Base-by-base conservation (phyloP, 1,139 yeast species). In the Geotrichum cucujoidarum region DNA sequence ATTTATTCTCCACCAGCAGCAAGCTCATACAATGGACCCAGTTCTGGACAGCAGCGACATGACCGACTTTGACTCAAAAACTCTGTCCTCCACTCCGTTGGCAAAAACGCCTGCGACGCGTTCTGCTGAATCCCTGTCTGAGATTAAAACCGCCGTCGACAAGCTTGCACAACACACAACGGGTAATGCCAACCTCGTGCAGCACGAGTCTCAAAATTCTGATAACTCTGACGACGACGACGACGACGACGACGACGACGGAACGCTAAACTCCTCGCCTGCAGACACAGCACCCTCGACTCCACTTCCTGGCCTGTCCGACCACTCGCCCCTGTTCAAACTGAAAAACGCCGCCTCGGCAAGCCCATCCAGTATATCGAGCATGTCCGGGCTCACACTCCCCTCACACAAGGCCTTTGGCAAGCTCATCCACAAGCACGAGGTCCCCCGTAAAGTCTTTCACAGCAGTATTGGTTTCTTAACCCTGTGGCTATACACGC, bases 381-480 rank as follows among this genome's bases (percentile, higher is more conserved):
- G 27, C 27, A 24, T 24, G 27, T 24, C 27, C 27, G 37, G 37
- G 11, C 24, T 38, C 33, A 38, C 34, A 3, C 57, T 62, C 13
- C 65, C 65, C 5, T 57, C 70, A 1, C 73, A 70, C 50, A 55
- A 58, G 43, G 59, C 61, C 54, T 72, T 80, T 59, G 74, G 77
- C 20, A 72, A 72, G 45, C 79, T 80, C 56, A 66, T 82, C 38
- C 75, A 81, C 34, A 84, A 84, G 60, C 92, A 92, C 62, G 98
- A 92, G 65, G 73, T 92, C 20, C 94, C 95, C 2, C 76, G 98
- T 59, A 92, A 92, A 64, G 70, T 76, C 4, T 78, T 92, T 52
- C 98, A 92, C 64, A 83, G 92, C 5, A 83, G 95, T 1, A 87
- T 89, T 47, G 98, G 97, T 0, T 74, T 87, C 52, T 60, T 89